phyloP scores from a whole-genome alignment of 306 rosid genomes.

The Quercus parvula region DNA sequence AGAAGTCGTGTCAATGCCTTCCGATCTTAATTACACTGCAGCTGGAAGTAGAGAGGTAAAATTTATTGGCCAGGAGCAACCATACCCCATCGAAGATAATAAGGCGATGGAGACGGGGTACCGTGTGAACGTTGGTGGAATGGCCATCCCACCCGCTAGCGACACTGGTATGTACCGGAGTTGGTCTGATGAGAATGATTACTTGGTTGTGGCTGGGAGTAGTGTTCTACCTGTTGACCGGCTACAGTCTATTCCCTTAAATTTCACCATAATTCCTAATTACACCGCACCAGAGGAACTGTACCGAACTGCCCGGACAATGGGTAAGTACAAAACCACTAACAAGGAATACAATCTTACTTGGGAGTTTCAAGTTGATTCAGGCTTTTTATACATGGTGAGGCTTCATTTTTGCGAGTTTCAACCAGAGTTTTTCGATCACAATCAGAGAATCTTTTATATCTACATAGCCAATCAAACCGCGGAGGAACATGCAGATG shows the following conservation, averaged over 20 bases:
- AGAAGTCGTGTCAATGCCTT: background rate
- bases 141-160: fast-evolving
- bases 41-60: too few relatives aligned
- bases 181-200: background rate
- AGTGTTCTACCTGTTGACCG: background rate
- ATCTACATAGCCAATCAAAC: constrained; percentile 28
- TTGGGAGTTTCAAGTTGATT: constrained; percentile 20
- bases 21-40: background rate
- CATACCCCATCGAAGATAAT: background rate
- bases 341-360: constrained; percentile 15
- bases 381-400: constrained; percentile 21
- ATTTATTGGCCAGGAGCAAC: background rate
- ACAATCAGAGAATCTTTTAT: background rate
- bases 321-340: background rate
- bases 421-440: background rate
- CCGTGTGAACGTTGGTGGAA: background rate
- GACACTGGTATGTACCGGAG: background rate
- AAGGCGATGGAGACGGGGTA: background rate
- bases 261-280: background rate
- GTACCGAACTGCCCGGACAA: constrained; percentile 15
- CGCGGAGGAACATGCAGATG: constrained; percentile 22
- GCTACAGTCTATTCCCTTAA: fast-evolving
- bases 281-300: constrained; percentile 34
- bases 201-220: fast-evolving
- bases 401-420: constrained; percentile 49